Evolutionary conservation across 2,329 filamentous ascomycete species (phyloP), one percentile per base, ranked within the genome.

Genomic region (Aspergillus glaucus): DNA sequence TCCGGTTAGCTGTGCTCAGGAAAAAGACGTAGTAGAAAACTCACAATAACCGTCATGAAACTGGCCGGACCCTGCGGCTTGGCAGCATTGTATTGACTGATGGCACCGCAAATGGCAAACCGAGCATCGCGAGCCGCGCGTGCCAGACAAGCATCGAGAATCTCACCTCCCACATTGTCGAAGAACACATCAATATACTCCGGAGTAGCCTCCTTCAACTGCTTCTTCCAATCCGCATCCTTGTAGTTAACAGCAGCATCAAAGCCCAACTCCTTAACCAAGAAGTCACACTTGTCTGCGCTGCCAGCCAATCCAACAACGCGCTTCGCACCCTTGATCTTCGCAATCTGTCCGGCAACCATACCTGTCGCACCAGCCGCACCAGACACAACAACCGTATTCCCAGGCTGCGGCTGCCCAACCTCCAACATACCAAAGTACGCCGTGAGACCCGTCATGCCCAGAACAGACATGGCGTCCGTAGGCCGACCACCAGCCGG

Each of bases 311-410:
- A 75, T 6, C 85, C 85, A 19, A 86, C 66, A 10, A 88, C 80
- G 2, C 75, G 61, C 55, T 72, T 79, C 69, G 57, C 79, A 10
- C 85, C 87, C 66, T 82, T 81, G 46, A 88, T 70, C 73, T 88
- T 89, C 15, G 86, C 85, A 56, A 91, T 88, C 69, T 92, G 87
- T 0, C 85, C 86, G 0, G 81, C 87, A 1, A 91, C 80, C 60
- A 79, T 85, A 1, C 87, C 87, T 0, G 87, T 91, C 0, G 87
- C 87, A 2, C 87, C 87, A 0, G 87, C 87, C 1, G 87, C 87
- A 6, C 86, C 87, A 7, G 82, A 86, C 0, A 92, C 84, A 6
- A 91, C 85, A 1, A 92, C 86, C 3, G 85, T 82, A 55, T 91
- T 85, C 4, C 86, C 86, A 1, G 78, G 66, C 65, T 84, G 81